Evolutionary conservation across 2,329 filamentous ascomycete genomes (phyloP).

Genomic region (Ascocoryne sarcoides): DNA sequence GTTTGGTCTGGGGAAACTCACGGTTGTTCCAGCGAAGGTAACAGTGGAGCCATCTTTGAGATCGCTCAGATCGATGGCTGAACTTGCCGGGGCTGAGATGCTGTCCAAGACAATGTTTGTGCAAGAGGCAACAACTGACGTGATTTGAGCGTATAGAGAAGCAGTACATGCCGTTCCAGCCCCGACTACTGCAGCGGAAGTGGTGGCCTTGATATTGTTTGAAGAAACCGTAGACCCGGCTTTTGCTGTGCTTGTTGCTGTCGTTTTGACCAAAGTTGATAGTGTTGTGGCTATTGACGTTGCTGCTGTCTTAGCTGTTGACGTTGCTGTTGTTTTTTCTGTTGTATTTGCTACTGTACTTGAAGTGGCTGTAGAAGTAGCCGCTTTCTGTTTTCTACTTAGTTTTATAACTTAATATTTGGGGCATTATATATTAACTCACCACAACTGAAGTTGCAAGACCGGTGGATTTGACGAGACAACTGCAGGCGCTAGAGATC

Average conservation of each 20-base stretch:
- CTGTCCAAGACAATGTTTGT: slow-evolving; percentile 33
- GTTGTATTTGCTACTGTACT: not conserved
- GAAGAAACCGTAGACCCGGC: not conserved
- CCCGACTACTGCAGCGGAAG: not conserved
- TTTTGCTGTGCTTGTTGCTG: not conserved
- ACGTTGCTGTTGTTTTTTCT: not conserved
- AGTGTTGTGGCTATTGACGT: not conserved
- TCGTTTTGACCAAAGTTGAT: not conserved
- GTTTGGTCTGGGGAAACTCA: too few relatives aligned
- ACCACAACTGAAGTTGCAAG: not conserved
- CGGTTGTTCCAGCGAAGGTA: slow-evolving; percentile 33
- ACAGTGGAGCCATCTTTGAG: slow-evolving; percentile 34
- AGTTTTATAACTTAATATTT: too few relatives aligned
- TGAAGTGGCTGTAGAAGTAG: too few relatives aligned
- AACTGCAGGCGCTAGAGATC: not conserved
- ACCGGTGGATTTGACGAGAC: not conserved
- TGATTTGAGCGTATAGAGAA: slow-evolving; percentile 35
- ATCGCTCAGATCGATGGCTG: slow-evolving; percentile 33
- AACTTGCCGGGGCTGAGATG: slow-evolving; percentile 32
- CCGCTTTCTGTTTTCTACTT: too few relatives aligned
- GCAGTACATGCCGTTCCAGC: slow-evolving; percentile 43
- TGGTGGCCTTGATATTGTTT: not conserved
- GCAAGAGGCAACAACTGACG: slow-evolving; percentile 33
- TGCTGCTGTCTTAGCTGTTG: not conserved
- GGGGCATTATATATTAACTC: too few relatives aligned